Evolutionary conservation across 2,329 filamentous ascomycete species (phyloP).

Genomic region (Alternaria ventricosa): DNA sequence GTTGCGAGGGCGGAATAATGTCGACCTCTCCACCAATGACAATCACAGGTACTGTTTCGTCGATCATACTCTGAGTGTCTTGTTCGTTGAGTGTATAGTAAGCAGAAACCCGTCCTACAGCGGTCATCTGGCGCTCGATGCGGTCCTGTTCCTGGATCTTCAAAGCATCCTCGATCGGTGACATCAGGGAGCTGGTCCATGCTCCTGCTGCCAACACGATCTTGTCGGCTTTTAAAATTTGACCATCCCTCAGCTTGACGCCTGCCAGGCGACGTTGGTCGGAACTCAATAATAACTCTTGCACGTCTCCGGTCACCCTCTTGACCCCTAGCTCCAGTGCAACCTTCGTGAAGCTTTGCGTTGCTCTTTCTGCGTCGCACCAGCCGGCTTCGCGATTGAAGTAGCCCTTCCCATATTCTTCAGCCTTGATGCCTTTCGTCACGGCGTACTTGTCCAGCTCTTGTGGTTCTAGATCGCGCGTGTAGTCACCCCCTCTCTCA

Average conservation of each 20-base stretch:
- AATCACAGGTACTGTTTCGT: conserved; percentile 62
- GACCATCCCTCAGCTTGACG: conserved; percentile 57
- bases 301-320: conserved; percentile 54
- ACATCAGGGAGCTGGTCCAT: conserved; percentile 62
- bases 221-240: conserved; percentile 58
- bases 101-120: conserved; percentile 66
- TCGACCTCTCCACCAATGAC: conserved; percentile 57
- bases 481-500: conserved; percentile 51
- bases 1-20: conserved; percentile 58
- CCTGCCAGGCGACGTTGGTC: conserved; percentile 48
- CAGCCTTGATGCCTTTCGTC: conserved; percentile 39
- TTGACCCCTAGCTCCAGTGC: conserved; percentile 55
- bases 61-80: conserved; percentile 52
- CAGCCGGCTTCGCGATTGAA: conserved; percentile 61
- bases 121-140: conserved; percentile 60
- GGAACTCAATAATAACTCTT: conserved; percentile 52
- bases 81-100: conserved; percentile 61
- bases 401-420: conserved; percentile 49
- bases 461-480: conserved; percentile 37
- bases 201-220: conserved; percentile 64
- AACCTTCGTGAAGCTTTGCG: conserved; percentile 53
- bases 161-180: conserved; percentile 55
- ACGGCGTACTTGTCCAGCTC: conserved; percentile 53
- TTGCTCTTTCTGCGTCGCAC: conserved; percentile 59
- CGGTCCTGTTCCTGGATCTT: conserved; percentile 54